A percentile compares a stretch with the other conserved stretches of the same genome.
Conservation (phyloP, 2,329 filamentous ascomycete species). For the Monosporascus cannonballus region DNA sequence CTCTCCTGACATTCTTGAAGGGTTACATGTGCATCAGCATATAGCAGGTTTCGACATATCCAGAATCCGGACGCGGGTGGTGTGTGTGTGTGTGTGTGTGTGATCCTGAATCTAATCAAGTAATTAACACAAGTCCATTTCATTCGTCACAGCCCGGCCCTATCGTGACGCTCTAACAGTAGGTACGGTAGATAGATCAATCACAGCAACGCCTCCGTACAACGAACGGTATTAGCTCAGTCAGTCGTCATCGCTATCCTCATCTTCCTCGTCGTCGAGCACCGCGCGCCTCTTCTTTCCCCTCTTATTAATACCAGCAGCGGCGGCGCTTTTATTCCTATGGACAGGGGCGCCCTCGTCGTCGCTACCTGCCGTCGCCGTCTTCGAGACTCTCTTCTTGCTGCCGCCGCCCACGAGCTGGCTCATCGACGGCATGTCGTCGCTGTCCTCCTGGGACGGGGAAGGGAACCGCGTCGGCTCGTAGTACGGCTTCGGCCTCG, state of each 20-base stretch:
- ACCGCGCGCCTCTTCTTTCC: slow-evolving; percentile 9
- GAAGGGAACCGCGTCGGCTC: slow-evolving; percentile 12
- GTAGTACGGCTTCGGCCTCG: slow-evolving; percentile 13
- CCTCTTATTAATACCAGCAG: slow-evolving; percentile 1
- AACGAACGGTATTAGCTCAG: too few species aligned
- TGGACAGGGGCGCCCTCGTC: slow-evolving; percentile 2
- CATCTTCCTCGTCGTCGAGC: slow-evolving; percentile 11
- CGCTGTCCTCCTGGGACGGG: slow-evolving; percentile 13
- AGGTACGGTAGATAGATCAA: background rate
- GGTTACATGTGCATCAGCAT: too few species aligned
- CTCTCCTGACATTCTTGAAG: too few species aligned
- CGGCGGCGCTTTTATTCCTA: background rate
- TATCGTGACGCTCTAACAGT: too few species aligned
- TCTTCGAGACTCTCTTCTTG: slow-evolving; percentile 3
- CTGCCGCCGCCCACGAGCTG: slow-evolving; percentile 13
- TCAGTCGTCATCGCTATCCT: slow-evolving; percentile 7
- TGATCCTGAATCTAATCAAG: too few species aligned
- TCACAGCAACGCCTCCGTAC: background rate
- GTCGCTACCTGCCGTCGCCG: background rate
- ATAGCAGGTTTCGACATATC: too few species aligned
- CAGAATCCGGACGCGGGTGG: too few species aligned
- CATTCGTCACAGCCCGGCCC: too few species aligned
- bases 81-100: too few species aligned
- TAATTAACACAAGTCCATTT: too few species aligned
- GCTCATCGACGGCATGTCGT: slow-evolving; percentile 24